phyloP scores from a whole-genome alignment of 2,329 filamentous ascomycete species.

The Alternaria novae-zelandiae region DNA sequence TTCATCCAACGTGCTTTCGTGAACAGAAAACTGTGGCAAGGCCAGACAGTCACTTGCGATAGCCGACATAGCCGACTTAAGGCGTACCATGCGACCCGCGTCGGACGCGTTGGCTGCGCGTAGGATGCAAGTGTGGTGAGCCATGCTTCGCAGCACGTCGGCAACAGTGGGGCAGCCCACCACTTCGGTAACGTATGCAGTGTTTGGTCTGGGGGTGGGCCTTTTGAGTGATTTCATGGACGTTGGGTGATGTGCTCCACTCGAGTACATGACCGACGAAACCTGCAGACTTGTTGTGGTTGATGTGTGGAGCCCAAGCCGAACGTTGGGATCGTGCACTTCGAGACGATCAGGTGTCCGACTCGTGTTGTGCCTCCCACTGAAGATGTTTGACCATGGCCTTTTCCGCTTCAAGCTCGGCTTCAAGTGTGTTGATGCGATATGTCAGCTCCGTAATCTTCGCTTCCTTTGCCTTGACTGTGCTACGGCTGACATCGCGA shows the following conservation, averaged over 20 bases:
- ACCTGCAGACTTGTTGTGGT: background rate
- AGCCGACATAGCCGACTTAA: background rate
- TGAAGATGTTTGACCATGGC: slow-evolving; percentile 43
- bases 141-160: background rate
- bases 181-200: background rate
- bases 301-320: background rate
- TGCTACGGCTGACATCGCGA: slow-evolving; percentile 69
- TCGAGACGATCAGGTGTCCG: background rate
- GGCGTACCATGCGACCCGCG: background rate
- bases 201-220: background rate
- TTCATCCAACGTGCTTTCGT: background rate
- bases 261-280: background rate
- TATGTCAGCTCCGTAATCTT: slow-evolving; percentile 70
- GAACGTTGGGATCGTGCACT: background rate
- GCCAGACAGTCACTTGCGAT: background rate
- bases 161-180: background rate
- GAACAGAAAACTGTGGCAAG: background rate
- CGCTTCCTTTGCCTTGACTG: slow-evolving; percentile 69
- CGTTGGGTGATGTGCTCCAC: background rate
- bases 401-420: slow-evolving; percentile 61
- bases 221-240: background rate
- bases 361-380: slow-evolving; percentile 24
- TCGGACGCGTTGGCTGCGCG: background rate
- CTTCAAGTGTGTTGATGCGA: slow-evolving; percentile 64
- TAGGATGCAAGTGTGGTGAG: background rate